phyloP scores from a whole-genome alignment of 176 grass and related monocot species.

The Phragmites australis region DNA sequence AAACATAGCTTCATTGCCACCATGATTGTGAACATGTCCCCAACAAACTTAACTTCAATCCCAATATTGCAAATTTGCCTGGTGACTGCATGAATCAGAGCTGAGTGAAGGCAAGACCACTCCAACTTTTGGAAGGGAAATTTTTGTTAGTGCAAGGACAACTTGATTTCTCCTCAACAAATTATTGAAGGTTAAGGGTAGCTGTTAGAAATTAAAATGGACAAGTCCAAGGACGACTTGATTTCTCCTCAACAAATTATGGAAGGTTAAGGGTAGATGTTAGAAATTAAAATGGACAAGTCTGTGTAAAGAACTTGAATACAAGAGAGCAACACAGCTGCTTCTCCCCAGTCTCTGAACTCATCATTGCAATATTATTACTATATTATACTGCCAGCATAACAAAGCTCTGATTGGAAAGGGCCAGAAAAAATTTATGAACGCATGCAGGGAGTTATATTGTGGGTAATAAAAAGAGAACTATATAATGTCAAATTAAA shows the following conservation, averaged over 20 bases:
- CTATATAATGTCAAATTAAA: conserved; percentile 29
- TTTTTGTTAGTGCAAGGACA: background rate
- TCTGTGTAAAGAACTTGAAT: conserved; percentile 23
- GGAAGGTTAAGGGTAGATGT: background rate
- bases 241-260: background rate
- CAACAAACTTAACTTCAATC: conserved; percentile 6
- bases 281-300: background rate
- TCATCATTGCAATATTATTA: background rate
- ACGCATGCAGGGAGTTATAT: background rate
- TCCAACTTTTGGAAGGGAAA: conserved; percentile 3
- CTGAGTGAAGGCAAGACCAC: background rate
- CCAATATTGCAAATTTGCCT: background rate
- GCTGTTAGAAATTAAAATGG: background rate
- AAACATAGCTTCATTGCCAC: background rate
- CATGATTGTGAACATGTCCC: conserved; percentile 8
- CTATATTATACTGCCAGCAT: background rate
- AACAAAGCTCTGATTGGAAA: background rate
- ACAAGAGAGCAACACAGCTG: background rate
- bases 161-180: background rate
- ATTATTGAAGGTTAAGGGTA: conserved; percentile 10
- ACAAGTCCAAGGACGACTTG: background rate
- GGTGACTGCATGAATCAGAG: background rate
- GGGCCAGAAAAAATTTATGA: background rate
- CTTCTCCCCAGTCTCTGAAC: background rate
- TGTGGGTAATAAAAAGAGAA: background rate